phyloP scores from a whole-genome alignment of 108 stramenopile genomes.

The Schizochytrium sp. region DNA sequence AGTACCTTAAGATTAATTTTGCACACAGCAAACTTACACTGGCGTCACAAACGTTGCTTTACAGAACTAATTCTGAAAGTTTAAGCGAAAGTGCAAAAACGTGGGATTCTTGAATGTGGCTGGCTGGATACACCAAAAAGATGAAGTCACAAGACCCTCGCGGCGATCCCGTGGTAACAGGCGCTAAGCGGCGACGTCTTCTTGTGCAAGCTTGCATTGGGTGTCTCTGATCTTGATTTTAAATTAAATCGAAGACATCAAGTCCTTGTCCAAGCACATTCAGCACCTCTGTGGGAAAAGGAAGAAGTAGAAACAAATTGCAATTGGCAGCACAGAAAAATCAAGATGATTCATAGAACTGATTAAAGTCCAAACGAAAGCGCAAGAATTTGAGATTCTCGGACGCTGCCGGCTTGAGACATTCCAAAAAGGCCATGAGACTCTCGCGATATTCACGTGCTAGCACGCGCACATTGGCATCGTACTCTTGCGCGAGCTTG shows the following conservation, averaged over 20 bases:
- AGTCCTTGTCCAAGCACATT: no score
- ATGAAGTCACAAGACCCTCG: not conserved
- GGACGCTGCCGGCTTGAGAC: not conserved
- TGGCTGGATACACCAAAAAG: not conserved
- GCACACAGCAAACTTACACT: not conserved
- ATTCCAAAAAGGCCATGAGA: not conserved
- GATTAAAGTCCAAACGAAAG: slow-evolving; percentile 53
- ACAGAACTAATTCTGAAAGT: slow-evolving; percentile 40
- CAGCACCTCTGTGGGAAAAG: no score
- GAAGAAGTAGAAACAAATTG: not conserved
- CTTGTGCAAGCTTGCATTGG: slow-evolving; percentile 18
- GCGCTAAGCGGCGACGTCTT: not conserved
- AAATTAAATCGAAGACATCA: no score
- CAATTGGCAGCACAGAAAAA: not conserved
- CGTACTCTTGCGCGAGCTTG: slow-evolving; percentile 25
- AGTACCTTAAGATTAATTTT: no score
- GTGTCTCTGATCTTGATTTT: not conserved
- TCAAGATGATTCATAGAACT: slow-evolving; percentile 15
- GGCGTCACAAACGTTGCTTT: not conserved
- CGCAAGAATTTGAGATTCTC: slow-evolving; percentile 43
- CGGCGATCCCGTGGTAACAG: not conserved
- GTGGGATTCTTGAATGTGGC: slow-evolving; percentile 29
- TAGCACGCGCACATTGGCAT: not conserved
- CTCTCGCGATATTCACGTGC: not conserved
- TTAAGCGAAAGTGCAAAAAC: slow-evolving; percentile 44